phyloP scores from a whole-genome alignment of 805 yeast species.

The Yamadazyma tumulicola region DNA sequence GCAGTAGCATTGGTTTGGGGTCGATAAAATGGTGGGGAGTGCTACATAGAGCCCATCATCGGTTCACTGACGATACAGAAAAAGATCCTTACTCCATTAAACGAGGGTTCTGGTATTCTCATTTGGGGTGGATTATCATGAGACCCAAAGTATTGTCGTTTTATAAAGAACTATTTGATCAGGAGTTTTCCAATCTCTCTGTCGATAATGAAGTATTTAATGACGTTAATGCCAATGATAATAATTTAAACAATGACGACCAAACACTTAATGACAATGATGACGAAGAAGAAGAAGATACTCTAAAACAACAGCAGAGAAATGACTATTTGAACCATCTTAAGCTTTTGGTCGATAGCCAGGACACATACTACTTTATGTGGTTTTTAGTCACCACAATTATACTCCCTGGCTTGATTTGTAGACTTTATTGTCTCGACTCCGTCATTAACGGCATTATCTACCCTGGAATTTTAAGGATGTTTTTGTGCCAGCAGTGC shows the following conservation, averaged over 20 bases:
- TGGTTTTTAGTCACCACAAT: constrained; percentile 29
- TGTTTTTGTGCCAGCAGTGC: constrained; percentile 73
- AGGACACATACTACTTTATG: constrained; percentile 23
- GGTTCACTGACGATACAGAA: constrained; percentile 78
- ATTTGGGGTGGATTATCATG: constrained; percentile 83
- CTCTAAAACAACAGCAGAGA: constrained; percentile 6
- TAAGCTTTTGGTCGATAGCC: constrained; percentile 32
- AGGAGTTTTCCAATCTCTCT: constrained; percentile 21
- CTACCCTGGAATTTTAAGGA: constrained; percentile 74
- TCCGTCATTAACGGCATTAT: constrained; percentile 37
- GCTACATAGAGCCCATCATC: constrained; percentile 86
- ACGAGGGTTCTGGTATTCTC: constrained; percentile 77
- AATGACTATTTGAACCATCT: constrained; percentile 16
- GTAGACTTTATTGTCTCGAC: constrained; percentile 26
- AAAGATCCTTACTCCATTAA: constrained; percentile 84
- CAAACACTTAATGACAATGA: constrained; percentile 5
- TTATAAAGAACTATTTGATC: constrained; percentile 32
- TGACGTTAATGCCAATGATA: constrained; percentile 2
- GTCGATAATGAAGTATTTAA: constrained; percentile 12
- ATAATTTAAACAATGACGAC: background rate
- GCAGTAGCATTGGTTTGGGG: constrained; percentile 74
- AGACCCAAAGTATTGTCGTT: constrained; percentile 41
- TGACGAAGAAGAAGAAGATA: constrained; percentile 28
- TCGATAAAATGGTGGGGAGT: constrained; percentile 76
- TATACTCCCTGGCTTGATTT: constrained; percentile 25